These are phyloP conservation scores for Phialocephala subalpina DNA, from an alignment of 2,329 filamentous ascomycete genomes.

Conservation along the genomic window DNA sequence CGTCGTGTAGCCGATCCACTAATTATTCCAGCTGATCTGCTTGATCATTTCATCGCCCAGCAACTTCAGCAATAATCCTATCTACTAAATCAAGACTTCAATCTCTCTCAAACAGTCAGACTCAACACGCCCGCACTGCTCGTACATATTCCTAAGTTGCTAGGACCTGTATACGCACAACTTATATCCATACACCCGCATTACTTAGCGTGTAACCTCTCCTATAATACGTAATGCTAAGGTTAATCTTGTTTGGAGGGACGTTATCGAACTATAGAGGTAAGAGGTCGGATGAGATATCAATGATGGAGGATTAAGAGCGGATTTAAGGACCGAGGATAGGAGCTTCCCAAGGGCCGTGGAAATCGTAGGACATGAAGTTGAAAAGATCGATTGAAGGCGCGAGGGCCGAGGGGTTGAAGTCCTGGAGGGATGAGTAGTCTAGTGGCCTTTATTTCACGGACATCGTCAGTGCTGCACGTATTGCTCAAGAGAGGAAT, in stretches of 20 bases:
- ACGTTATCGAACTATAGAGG: constrained; percentile 53
- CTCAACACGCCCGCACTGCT: constrained; percentile 44
- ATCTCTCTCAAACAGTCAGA: constrained; percentile 47
- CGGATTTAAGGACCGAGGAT: constrained; percentile 44
- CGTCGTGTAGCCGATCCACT: constrained; percentile 53
- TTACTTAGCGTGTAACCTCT: constrained; percentile 50
- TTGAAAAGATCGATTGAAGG: constrained; percentile 44
- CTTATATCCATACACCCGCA: constrained; percentile 35
- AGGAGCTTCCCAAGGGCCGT: constrained; percentile 48
- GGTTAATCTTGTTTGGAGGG: constrained; percentile 51
- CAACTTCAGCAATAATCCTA: constrained; percentile 34
- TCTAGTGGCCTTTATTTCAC: constrained; percentile 40
- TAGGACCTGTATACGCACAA: constrained; percentile 37
- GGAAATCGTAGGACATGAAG: constrained; percentile 46
- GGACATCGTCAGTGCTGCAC: neutral
- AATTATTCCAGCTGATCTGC: constrained; percentile 44
- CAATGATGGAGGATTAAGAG: constrained; percentile 51
- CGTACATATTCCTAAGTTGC: constrained; percentile 42
- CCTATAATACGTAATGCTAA: constrained; percentile 58
- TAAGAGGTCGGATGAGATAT: constrained; percentile 48
- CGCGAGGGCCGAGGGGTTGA: constrained; percentile 39
- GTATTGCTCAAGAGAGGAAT: neutral
- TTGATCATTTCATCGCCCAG: constrained; percentile 38
- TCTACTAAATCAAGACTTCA: constrained; percentile 38
- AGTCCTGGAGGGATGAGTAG: constrained; percentile 44